phyloP scores from a whole-genome alignment of 2,329 filamentous ascomycete genomes.

The Raffaelea deltoideospora region DNA sequence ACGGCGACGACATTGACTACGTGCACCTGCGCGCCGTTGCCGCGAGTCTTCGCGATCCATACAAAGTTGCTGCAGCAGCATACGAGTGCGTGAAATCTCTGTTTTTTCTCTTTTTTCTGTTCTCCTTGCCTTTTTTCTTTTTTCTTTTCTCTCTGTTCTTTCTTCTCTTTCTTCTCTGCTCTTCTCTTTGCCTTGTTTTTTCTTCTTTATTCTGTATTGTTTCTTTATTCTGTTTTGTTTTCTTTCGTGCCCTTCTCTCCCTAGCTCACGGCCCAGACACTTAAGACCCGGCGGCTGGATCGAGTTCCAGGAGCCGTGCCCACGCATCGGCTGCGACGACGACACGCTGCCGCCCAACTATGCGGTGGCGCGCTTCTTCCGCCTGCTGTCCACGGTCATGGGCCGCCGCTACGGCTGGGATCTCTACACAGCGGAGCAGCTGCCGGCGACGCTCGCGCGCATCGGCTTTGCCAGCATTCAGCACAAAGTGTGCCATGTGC shows the following conservation, averaged over 20 bases:
- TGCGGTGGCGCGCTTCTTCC: slow-evolving; percentile 18
- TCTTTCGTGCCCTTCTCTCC: too few species aligned
- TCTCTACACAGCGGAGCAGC: slow-evolving; percentile 13
- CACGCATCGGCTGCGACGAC: slow-evolving; percentile 26
- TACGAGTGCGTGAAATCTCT: slow-evolving; percentile 30
- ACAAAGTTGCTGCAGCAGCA: slow-evolving; percentile 24
- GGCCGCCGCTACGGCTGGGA: slow-evolving; percentile 22
- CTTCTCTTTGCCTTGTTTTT: too few species aligned
- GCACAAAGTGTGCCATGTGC: slow-evolving; percentile 24
- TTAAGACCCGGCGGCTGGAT: slow-evolving; percentile 34
- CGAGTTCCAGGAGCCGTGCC: slow-evolving; percentile 30
- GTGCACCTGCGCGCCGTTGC: slow-evolving; percentile 43
- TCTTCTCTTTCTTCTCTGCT: too few species aligned
- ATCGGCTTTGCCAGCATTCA: slow-evolving; percentile 29
- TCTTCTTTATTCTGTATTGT: too few species aligned
- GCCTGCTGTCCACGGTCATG: slow-evolving; percentile 10
- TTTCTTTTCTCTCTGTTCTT: too few species aligned
- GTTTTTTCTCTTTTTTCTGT: too few species aligned
- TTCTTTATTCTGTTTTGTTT: too few species aligned
- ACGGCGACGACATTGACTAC: slow-evolving; percentile 41
- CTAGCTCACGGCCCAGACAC: too few species aligned
- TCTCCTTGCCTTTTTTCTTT: too few species aligned
- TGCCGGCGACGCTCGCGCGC: slow-evolving; percentile 18
- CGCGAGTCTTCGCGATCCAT: slow-evolving; percentile 37
- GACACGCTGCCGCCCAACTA: slow-evolving; percentile 25